phyloP scores from a whole-genome alignment of 345 rosid genomes.

The Populus pruinosa region DNA sequence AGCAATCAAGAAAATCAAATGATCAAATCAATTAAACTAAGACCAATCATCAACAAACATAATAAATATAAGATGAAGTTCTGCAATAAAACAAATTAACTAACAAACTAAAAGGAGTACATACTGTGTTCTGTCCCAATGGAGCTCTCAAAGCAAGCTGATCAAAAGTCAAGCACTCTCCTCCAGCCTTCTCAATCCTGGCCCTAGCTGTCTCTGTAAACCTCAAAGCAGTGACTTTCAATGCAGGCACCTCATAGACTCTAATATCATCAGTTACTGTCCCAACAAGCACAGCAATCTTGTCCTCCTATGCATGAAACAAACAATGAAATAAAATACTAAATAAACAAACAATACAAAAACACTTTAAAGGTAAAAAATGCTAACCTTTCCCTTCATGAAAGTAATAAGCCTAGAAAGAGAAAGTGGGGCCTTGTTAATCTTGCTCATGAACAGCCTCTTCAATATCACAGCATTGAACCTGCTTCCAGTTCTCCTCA shows the following conservation, averaged over 20 bases:
- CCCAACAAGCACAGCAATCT: conserved; percentile 81
- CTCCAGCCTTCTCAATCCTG: conserved; percentile 94
- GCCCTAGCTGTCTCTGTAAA: conserved; percentile 90
- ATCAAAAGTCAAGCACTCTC: conserved; percentile 89
- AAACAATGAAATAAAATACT: background rate
- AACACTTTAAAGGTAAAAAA: background rate
- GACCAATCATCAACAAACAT: background rate
- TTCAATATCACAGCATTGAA: conserved; percentile 91
- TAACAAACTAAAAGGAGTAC: background rate
- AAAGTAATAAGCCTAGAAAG: conserved; percentile 64
- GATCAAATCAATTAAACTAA: background rate
- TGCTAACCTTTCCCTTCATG: conserved; percentile 67
- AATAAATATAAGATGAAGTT: background rate
- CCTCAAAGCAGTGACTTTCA: conserved; percentile 79
- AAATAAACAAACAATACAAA: background rate
- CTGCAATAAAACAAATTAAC: background rate
- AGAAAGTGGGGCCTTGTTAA: conserved; percentile 82
- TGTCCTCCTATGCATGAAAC: conserved; percentile 44
- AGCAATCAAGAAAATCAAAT: background rate
- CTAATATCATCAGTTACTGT: conserved; percentile 81
- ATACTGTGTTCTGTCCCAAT: conserved; percentile 88
- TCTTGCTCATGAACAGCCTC: conserved; percentile 95
- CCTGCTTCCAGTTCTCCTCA: conserved; percentile 82
- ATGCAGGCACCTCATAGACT: conserved; percentile 68
- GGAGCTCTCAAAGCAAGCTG: conserved; percentile 93